phyloP scores from a whole-genome alignment of 2,329 filamentous ascomycete species.

The Penicillium carneum region DNA sequence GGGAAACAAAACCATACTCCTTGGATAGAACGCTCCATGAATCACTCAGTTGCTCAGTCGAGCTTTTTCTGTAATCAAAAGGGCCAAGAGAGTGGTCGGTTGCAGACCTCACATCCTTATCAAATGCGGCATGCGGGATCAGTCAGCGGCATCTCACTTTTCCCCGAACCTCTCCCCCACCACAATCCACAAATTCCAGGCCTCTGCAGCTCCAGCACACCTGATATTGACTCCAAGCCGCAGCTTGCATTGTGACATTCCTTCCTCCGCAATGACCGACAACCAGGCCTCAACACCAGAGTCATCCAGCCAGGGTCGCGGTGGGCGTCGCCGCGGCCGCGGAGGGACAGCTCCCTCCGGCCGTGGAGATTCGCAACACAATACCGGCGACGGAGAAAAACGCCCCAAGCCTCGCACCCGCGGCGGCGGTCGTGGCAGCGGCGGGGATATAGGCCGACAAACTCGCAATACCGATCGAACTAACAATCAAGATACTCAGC shows the following conservation, averaged over 20 bases:
- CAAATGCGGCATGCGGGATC: slow-evolving; percentile 27
- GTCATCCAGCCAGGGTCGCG: slow-evolving; percentile 52
- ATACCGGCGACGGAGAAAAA: slow-evolving; percentile 44
- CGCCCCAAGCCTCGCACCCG: slow-evolving; percentile 45
- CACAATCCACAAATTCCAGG: slow-evolving; percentile 21
- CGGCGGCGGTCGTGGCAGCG: slow-evolving; percentile 42
- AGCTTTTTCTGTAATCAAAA: background rate
- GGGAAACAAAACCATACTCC: background rate
- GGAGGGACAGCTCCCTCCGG: slow-evolving; percentile 45
- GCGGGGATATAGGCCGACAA: slow-evolving; percentile 44
- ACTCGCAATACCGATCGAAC: slow-evolving; percentile 31
- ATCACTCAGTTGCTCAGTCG: background rate
- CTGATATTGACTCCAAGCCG: slow-evolving; percentile 22
- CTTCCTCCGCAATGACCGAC: slow-evolving; percentile 41
- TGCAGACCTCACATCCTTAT: slow-evolving; percentile 2
- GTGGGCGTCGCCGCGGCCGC: slow-evolving; percentile 51
- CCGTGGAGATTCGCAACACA: slow-evolving; percentile 40
- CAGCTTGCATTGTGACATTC: slow-evolving; percentile 18
- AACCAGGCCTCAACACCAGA: slow-evolving; percentile 35
- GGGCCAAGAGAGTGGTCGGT: background rate
- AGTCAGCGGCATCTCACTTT: slow-evolving; percentile 36
- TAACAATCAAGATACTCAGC: slow-evolving; percentile 26
- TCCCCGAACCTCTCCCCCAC: slow-evolving; percentile 27
- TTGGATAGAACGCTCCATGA: background rate
- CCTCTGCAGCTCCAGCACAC: slow-evolving; percentile 15